Evolutionary conservation across 2,329 filamentous ascomycete species (phyloP), one percentile per base, ranked within the genome.

Genomic region (Colletotrichum karsti): DNA sequence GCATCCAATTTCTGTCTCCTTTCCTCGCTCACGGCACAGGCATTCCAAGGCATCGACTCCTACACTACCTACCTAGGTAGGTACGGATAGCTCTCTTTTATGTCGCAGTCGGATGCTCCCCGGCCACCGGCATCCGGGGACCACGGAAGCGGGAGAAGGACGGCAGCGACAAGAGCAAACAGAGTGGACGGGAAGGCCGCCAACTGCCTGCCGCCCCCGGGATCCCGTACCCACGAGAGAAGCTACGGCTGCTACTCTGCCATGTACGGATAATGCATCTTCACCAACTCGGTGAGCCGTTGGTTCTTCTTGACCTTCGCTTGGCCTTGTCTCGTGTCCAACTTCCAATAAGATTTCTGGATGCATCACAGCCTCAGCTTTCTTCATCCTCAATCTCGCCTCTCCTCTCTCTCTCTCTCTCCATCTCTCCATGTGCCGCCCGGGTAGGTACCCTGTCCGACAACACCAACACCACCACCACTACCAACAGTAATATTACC

Each of bases 271-370:
- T n/a, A n/a, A n/a, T n/a, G n/a, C n/a, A n/a, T n/a, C n/a, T n/a
- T n/a, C n/a, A n/a, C n/a, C 24, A 50, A 30, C 22, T 50, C 33
- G 33, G 33, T 55, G 18, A 58, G 39, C 35, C 53, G 53, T 56
- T 55, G 24, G 20, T 57, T 30, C 26, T 12, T 26, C 54, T 59
- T 30, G 20, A 30, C 12, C 20, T 5, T 30, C 37, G 35, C 35
- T 30, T 56, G 44, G 57, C 46, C 44, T 39, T 60, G 46, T 60
- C 44, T 60, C 44, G 57, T 44, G 51, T 60, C 30, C 42, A 60
- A 22, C 33, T 60, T 60, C 44, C 57, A 26, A 51, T 44, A 50
- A 28, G 33, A 33, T 60, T 13, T 48, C 41, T 22, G 22, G 15
- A 30, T 18, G 42, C 56, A 39, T 39, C 56, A 28, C 35, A 20